Evolutionary conservation across 129 eudicot genomes (phyloP), one percentile per base, ranked within the genome.

Genomic region (Cynara cardunculus): DNA sequence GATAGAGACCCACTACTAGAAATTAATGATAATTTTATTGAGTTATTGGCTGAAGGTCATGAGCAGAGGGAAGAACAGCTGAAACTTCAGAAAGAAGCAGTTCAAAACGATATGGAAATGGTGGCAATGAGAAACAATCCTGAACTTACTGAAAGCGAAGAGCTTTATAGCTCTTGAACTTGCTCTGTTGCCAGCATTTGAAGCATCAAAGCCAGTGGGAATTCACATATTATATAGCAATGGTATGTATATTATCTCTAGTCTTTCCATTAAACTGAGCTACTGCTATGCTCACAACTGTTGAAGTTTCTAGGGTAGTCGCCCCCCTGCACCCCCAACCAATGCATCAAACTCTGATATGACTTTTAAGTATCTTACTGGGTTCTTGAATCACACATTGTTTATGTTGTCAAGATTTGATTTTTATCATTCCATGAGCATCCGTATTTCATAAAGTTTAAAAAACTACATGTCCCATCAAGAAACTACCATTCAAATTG

Each of bases 1-100:
- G 97, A 88, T 24, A 82, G 86, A 13, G 98, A 96, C 80, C 97
- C 98, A 0, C 75, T 96, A 80, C 87, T 89, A 18, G 85, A 80
- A 84, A 86, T 90, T 25, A 87, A 88, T n/a, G 95, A 89, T 49
- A 87, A 91, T 84, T 91, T 92, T 73, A 65, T 90, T 73, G 87
- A 85, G 86, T 78, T 95, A 88, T 77, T 96, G 86, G 88, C 80
- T 26, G 90, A 90, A 82, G 97, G 95, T 31, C 87, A 81, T 39
- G 34, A 16, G 76, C 73, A 49, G 84, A 87, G 92, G 70, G 80
- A 72, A 74, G 90, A 90, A 68, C 81, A 84, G 32, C 66, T 89
- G 87, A 88, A 82, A 49, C 77, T 78, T 66, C 76, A 78, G 32
- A 84, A 86, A 69, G 86, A 87, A 80, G 81, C 84, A 41, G 76